Evolutionary conservation across 352 stramenopile genomes (phyloP), one percentile per base, ranked within the genome.

Genomic region (Phytopythium kandeliae): DNA sequence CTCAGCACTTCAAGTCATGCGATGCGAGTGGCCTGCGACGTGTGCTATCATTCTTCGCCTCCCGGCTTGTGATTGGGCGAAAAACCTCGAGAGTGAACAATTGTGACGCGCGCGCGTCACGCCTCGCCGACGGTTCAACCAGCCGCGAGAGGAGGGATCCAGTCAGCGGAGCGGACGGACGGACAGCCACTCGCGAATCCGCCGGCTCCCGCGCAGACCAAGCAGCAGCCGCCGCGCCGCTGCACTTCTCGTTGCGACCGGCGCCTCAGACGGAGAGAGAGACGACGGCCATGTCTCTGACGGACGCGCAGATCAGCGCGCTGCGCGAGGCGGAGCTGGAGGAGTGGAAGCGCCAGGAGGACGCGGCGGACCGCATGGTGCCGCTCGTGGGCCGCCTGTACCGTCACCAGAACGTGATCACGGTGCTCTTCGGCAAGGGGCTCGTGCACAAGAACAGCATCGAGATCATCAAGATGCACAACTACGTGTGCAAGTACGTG

Each of bases 361-460:
- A 86, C 42, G 78, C 82, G n/a, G 78, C 78, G 17, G 82, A 92
- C 62, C 65, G 82, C 51, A 92, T 92, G 78, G 74, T 92, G 51
- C 82, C 82, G 64, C 74, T 92, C 64, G 78, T 91, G 44, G 83
- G 83, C 13, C 67, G 76, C 19, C 77, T 94, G 52, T 94, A 94
- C 63, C 83, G 83, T 41, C 74, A 87, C 57, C 70, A 74, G 61
- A 94, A 92, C 62, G 76, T 89, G 26, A 79, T 94, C 62, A 82
- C 65, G 57, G 83, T 86, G 55, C 67, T 91, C 44, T 94, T 92
- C 53, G 78, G 74, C 74, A 91, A 91, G 54, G 78, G 78, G 1
- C 74, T 89, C 54, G 79, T 91, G 37, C 83, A 92, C 70, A 89
- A 91, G 60, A 89, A 88, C 69, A 85, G 73, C 58, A 85, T 91